Conservation (phyloP, 2,329 filamentous ascomycete species). For the Diatrype stigma region DNA sequence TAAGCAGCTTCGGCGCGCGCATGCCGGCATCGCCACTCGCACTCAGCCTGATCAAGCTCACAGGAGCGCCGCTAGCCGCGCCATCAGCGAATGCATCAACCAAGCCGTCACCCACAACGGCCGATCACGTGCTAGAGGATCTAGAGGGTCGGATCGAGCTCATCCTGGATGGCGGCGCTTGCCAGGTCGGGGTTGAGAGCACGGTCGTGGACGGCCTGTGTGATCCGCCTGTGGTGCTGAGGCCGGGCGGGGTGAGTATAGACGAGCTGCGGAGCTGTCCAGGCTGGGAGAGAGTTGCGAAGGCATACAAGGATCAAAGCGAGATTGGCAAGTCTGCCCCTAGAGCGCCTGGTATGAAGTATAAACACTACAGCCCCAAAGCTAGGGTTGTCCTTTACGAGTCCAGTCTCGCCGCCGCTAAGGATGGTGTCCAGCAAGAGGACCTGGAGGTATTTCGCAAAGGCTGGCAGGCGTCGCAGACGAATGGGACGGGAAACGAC, state of each 20-base stretch:
- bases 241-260: slow-evolving; percentile 83
- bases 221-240: slow-evolving; percentile 72
- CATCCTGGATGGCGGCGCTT: slow-evolving; percentile 85
- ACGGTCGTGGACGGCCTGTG: slow-evolving; percentile 92
- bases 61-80: slow-evolving; percentile 76
- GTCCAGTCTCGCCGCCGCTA: slow-evolving; percentile 34
- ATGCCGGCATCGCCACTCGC: slow-evolving; percentile 87
- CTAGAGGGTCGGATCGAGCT: slow-evolving; percentile 76
- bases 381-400: slow-evolving; percentile 84
- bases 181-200: slow-evolving; percentile 87
- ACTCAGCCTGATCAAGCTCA: slow-evolving; percentile 75
- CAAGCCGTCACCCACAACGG: slow-evolving; percentile 85
- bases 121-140: slow-evolving; percentile 84
- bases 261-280: slow-evolving; percentile 69
- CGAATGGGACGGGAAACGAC: slow-evolving; percentile 8
- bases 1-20: slow-evolving; percentile 80
- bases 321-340: slow-evolving; percentile 64
- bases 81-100: slow-evolving; percentile 95
- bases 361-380: slow-evolving; percentile 93
- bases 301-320: slow-evolving; percentile 74
- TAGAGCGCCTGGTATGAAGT: slow-evolving; percentile 95
- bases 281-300: slow-evolving; percentile 76
- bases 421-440: slow-evolving; percentile 30
- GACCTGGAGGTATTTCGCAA: slow-evolving; percentile 27
- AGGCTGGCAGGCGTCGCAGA: slow-evolving; percentile 9